Evolutionary conservation across 495 filamentous ascomycete species (phyloP).

Genomic region (Paragyromitra xinjiangensis): DNA sequence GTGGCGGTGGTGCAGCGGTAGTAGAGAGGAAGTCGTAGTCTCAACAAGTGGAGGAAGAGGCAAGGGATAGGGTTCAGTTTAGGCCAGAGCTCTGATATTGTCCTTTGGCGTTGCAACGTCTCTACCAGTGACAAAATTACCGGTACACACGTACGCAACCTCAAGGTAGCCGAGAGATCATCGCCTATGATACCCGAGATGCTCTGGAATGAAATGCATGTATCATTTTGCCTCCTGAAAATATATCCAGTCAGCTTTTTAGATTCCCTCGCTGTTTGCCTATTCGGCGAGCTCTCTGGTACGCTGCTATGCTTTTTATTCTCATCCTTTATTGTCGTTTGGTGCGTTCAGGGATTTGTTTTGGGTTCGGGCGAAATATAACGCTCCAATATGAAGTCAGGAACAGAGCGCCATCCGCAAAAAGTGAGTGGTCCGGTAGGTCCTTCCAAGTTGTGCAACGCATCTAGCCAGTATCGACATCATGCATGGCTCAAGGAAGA

Average conservation of each 20-base stretch:
- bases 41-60: slow-evolving; percentile 31
- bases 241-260: slow-evolving; percentile 3
- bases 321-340: slow-evolving; percentile 10
- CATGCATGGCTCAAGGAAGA: slow-evolving; percentile 16
- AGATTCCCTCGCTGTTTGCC: background rate
- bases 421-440: slow-evolving; percentile 3
- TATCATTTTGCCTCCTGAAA: background rate
- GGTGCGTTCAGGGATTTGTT: background rate
- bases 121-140: slow-evolving; percentile 17
- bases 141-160: slow-evolving; percentile 37
- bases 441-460: slow-evolving; percentile 35
- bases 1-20: slow-evolving; percentile 50
- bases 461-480: slow-evolving; percentile 25
- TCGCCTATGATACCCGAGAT: slow-evolving; percentile 39
- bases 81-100: slow-evolving; percentile 46
- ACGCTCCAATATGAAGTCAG: slow-evolving; percentile 35
- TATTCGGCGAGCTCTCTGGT: background rate
- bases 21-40: slow-evolving; percentile 29
- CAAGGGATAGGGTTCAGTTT: slow-evolving; percentile 50
- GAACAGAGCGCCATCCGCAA: slow-evolving; percentile 36
- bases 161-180: slow-evolving; percentile 27
- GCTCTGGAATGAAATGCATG: slow-evolving; percentile 20
- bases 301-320: background rate
- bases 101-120: slow-evolving; percentile 7
- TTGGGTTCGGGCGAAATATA: background rate